These are phyloP conservation scores for Epichloe sibirici DNA, from an alignment of 2,329 filamentous ascomycete species.

Conservation along the genomic window DNA sequence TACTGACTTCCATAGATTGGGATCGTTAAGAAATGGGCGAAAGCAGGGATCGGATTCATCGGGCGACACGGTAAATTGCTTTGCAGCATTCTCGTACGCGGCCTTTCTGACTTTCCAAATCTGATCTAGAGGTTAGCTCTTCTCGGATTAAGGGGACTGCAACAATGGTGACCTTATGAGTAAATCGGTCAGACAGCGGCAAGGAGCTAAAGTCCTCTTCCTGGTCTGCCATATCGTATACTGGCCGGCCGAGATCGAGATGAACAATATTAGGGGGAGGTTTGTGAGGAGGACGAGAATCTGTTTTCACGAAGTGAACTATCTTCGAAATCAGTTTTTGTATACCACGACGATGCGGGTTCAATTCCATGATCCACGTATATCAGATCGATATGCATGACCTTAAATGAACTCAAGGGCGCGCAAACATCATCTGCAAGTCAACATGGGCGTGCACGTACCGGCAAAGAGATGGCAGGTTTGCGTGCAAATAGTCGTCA, in stretches of 20 bases:
- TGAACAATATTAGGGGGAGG: conserved; percentile 11
- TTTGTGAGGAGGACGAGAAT: background rate
- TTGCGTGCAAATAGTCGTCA: background rate
- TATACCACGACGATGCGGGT: conserved; percentile 12
- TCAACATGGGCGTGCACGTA: background rate
- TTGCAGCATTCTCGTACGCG: conserved; percentile 84
- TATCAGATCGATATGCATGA: background rate
- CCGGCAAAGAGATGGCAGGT: background rate
- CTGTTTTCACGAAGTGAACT: conserved; percentile 13
- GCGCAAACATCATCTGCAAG: background rate
- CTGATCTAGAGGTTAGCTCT: conserved; percentile 25
- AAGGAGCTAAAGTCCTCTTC: conserved; percentile 76
- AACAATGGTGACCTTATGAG: conserved; percentile 54
- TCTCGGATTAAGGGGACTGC: background rate
- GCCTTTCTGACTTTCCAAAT: conserved; percentile 95
- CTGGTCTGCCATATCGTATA: conserved; percentile 57
- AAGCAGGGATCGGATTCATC: conserved; percentile 81
- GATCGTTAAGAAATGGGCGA: conserved; percentile 74
- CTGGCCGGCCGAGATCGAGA: conserved; percentile 8
- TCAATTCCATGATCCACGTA: conserved; percentile 12
- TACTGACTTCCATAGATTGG: conserved; percentile 80
- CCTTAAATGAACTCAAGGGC: background rate
- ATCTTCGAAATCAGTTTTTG: conserved; percentile 20
- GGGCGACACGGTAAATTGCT: conserved; percentile 72
- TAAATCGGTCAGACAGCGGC: conserved; percentile 67